Conservation (phyloP, 2,329 filamentous ascomycete species). For the Xylaria digitata region DNA sequence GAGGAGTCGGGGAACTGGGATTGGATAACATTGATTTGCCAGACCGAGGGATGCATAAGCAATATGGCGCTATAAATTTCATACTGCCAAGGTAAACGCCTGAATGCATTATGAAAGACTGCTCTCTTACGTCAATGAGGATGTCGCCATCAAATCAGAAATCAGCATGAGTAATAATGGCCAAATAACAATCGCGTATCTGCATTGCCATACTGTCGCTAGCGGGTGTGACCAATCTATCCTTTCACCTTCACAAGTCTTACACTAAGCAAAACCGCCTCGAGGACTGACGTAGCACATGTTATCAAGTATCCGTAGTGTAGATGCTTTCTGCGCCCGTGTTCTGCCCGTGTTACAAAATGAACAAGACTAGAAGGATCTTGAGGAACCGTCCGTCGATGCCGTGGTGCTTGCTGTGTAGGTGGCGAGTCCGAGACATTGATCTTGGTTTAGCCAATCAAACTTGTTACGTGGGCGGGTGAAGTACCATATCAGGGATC, state of each 20-base stretch:
- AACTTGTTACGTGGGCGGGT: conserved; percentile 1
- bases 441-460: conserved; percentile 31
- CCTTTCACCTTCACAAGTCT: neutral
- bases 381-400: conserved; percentile 20
- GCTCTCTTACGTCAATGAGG: conserved; percentile 26
- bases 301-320: neutral
- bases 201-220: conserved; percentile 15
- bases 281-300: conserved; percentile 9
- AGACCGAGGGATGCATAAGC: conserved; percentile 22
- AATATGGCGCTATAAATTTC: conserved; percentile 23
- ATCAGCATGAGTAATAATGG: conserved; percentile 32
- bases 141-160: conserved; percentile 8
- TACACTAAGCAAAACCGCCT: conserved; percentile 19
- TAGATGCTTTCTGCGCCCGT: neutral
- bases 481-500: conserved; percentile 25
- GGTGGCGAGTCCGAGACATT: conserved; percentile 41
- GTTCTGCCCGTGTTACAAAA: neutral
- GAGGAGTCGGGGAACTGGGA: conserved; percentile 20
- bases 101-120: conserved; percentile 17
- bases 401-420: conserved; percentile 23
- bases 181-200: conserved; percentile 30
- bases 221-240: conserved; percentile 13
- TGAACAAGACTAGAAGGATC: conserved; percentile 14
- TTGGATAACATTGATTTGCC: conserved; percentile 15
- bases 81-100: conserved; percentile 30